Evolutionary conservation across 768 basidiomycete species (phyloP), one percentile per base, ranked within the genome.

Genomic region (Dendrothele bispora): DNA sequence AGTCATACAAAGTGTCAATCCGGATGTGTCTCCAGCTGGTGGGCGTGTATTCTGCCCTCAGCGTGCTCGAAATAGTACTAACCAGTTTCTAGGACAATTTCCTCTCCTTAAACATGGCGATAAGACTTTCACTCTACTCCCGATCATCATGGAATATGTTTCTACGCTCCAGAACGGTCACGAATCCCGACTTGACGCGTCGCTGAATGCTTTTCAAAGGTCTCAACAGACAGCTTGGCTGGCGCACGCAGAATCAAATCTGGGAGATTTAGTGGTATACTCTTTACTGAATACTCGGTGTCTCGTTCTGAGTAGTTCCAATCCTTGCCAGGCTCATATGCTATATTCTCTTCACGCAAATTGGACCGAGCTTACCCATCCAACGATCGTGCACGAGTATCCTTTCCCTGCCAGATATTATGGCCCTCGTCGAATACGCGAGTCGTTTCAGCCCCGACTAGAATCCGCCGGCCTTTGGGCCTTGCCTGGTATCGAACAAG

Each of bases 11-110:
- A 85, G 79, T 57, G 73, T 76, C 3, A 80, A 86, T 61, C 83
- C 86, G 7, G 87, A 90, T 67, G 51, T 74, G 18, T 88, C 89
- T 39, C 87, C 89, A 12, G 82, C 73, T 56, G 89, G 89, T 84
- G 61, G 67, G 79, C 72, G 52, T 55, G 62, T 66, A 48, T 50
- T 39, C n/a, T 35, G 25, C 3, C 47, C 27, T 17, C 30, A 12
- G 7, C 4, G 47, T 5, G 7, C 3, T 32, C 35, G 46, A 43
- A 51, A 46, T 15, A 49, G 36, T 51, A n/a, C 29, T 53, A 38
- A 54, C 48, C 42, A 52, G 41, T 30, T 28, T 41, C 15, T 29
- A 91, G 88, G 89, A 14, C 82, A 82, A 57, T 71, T 92, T 2
- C 90, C 90, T 2, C 89, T 79, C 56, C 63, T 91, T 28, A 75